Conservation (phyloP, 345 rosid species). For the Cochlearia excelsa region DNA sequence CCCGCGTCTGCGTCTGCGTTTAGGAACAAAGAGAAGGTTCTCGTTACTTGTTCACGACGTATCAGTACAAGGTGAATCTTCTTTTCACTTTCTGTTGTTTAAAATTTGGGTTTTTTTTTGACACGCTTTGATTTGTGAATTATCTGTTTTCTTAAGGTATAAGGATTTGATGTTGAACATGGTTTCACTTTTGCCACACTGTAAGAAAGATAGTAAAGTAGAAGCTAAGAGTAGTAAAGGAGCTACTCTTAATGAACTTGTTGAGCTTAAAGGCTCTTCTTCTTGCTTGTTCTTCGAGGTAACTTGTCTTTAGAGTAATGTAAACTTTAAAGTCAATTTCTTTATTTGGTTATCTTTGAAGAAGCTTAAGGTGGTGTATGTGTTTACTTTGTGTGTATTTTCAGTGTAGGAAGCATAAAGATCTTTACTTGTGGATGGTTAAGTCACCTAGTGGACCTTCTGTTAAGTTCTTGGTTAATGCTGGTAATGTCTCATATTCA, state of each 20-base stretch:
- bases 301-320: background rate
- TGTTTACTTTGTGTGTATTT: background rate
- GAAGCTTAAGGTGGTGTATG: background rate
- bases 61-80: slow-evolving; percentile 74
- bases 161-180: slow-evolving; percentile 95
- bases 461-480: slow-evolving; percentile 90
- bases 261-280: slow-evolving; percentile 81
- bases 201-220: slow-evolving; percentile 93
- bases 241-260: slow-evolving; percentile 76
- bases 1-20: slow-evolving; percentile 28
- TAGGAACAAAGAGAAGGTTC: slow-evolving; percentile 93
- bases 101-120: background rate
- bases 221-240: slow-evolving; percentile 81
- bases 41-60: slow-evolving; percentile 91
- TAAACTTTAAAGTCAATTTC: background rate
- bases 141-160: slow-evolving; percentile 44
- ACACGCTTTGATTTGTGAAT: too few species aligned
- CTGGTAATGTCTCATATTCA: slow-evolving; percentile 49
- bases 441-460: slow-evolving; percentile 84
- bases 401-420: slow-evolving; percentile 96
- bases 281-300: slow-evolving; percentile 94
- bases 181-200: slow-evolving; percentile 85
- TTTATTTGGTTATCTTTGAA: background rate
- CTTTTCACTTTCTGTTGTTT: background rate
- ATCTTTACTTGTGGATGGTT: slow-evolving; percentile 92